Evolutionary conservation across 306 rosid species (phyloP).

Genomic region (Chamaecrista fasciculata): DNA sequence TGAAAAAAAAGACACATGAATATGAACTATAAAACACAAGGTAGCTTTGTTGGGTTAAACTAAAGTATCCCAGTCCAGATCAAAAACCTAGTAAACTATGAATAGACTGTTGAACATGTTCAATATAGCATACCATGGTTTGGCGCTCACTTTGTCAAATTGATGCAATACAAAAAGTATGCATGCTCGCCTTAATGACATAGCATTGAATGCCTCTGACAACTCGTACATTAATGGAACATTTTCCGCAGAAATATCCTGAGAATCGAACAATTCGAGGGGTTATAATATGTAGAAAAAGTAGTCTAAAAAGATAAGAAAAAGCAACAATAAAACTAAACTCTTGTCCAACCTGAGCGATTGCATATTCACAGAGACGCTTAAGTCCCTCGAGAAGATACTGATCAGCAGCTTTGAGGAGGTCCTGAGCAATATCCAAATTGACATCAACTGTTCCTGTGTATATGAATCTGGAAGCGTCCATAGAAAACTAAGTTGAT

Average conservation of each 20-base stretch:
- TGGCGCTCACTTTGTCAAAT: slow-evolving; percentile 40
- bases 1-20: background rate
- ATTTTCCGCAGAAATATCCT: slow-evolving; percentile 61
- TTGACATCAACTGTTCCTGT: slow-evolving; percentile 51
- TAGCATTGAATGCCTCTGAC: slow-evolving; percentile 62
- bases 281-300: background rate
- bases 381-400: slow-evolving; percentile 73
- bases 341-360: slow-evolving; percentile 51
- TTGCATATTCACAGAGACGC: slow-evolving; percentile 55
- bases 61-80: background rate
- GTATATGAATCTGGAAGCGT: slow-evolving; percentile 54
- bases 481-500: slow-evolving; percentile 11
- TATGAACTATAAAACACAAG: background rate
- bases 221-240: slow-evolving; percentile 45
- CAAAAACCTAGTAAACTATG: background rate
- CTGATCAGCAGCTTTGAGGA: slow-evolving; percentile 77
- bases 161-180: slow-evolving; percentile 56
- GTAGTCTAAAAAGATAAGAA: background rate
- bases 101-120: background rate
- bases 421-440: slow-evolving; percentile 56
- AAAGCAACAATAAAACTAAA: background rate
- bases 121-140: slow-evolving; percentile 53
- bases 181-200: slow-evolving; percentile 54
- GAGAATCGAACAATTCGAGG: background rate
- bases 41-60: background rate